A percentile compares a stretch with the other conserved stretches of the same genome.
Conservation (phyloP, 768 basidiomycete species). For the Xerocomellus intermedius region DNA sequence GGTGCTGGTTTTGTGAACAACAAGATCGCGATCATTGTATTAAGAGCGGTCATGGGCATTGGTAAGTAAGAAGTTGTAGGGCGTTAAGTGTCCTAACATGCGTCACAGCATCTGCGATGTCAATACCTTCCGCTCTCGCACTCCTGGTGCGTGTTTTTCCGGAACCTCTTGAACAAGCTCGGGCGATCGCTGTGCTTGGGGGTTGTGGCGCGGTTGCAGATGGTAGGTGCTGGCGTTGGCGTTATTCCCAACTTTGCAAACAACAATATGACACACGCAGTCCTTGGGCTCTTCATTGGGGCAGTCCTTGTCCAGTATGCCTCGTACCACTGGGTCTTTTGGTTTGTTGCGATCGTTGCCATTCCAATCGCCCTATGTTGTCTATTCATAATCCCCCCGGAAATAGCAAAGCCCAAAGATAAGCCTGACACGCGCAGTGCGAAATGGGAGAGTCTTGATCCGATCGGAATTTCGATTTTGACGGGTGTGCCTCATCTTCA, state of each 20-base stretch:
- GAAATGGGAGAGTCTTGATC: constrained; percentile 36
- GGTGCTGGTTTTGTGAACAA: constrained; percentile 45
- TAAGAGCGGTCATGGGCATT: constrained; percentile 52
- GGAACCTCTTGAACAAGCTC: constrained; percentile 44
- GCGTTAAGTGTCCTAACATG: background rate
- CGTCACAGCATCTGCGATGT: constrained; percentile 44
- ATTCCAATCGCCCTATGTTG: constrained; percentile 32
- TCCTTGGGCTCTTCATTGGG: constrained; percentile 43
- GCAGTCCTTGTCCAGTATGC: constrained; percentile 41
- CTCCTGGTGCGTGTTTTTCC: constrained; percentile 52
- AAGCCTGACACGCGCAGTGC: background rate
- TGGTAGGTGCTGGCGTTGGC: constrained; percentile 21
- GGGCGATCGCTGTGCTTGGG: constrained; percentile 47
- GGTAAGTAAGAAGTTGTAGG: constrained; percentile 25
- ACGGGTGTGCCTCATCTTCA: constrained; percentile 28
- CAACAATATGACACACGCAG: constrained; percentile 17
- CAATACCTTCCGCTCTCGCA: constrained; percentile 49
- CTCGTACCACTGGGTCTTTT: constrained; percentile 53
- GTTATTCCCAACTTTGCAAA: background rate
- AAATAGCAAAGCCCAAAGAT: constrained; percentile 2
- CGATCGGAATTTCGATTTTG: constrained; percentile 39
- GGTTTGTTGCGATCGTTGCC: constrained; percentile 42
- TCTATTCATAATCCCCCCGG: constrained; percentile 36
- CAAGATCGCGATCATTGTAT: constrained; percentile 47
- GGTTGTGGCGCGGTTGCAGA: constrained; percentile 47